Evolutionary conservation across 306 rosid genomes (phyloP).

Genomic region (Cicer chorassanicum): DNA sequence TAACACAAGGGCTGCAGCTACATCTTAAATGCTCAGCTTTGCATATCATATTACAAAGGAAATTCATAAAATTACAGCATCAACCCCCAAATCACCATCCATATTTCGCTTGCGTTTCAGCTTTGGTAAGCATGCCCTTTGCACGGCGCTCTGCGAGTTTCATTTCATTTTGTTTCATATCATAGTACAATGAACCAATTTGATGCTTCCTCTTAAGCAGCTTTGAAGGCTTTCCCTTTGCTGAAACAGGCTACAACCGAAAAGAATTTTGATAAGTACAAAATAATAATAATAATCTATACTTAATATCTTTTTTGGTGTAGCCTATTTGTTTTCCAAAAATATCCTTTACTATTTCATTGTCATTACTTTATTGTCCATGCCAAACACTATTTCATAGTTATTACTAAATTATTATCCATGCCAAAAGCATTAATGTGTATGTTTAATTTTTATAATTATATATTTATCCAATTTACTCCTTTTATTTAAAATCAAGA

Average conservation of each 20-base stretch:
- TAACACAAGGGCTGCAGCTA: conserved; percentile 28
- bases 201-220: conserved; percentile 97
- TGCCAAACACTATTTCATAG: too few relatives aligned
- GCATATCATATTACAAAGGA: conserved; percentile 10
- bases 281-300: not conserved
- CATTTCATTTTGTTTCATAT: conserved; percentile 92
- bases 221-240: conserved; percentile 87
- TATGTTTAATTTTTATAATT: too few relatives aligned
- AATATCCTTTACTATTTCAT: too few relatives aligned
- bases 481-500: too few relatives aligned
- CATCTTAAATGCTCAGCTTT: not conserved
- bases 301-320: too few relatives aligned
- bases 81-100: conserved; percentile 77
- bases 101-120: conserved; percentile 95
- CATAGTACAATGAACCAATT: conserved; percentile 78
- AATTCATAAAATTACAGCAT: conserved; percentile 29
- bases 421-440: too few relatives aligned
- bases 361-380: too few relatives aligned
- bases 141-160: conserved; percentile 83
- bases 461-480: too few relatives aligned
- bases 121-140: conserved; percentile 88
- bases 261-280: not conserved
- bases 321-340: too few relatives aligned
- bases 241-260: conserved; percentile 68
- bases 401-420: too few relatives aligned